A percentile compares a stretch with the other conserved stretches of the same genome.
These are phyloP conservation scores for Candida sanyaensis DNA, from an alignment of 1,139 yeast genomes.

Conservation along the genomic window DNA sequence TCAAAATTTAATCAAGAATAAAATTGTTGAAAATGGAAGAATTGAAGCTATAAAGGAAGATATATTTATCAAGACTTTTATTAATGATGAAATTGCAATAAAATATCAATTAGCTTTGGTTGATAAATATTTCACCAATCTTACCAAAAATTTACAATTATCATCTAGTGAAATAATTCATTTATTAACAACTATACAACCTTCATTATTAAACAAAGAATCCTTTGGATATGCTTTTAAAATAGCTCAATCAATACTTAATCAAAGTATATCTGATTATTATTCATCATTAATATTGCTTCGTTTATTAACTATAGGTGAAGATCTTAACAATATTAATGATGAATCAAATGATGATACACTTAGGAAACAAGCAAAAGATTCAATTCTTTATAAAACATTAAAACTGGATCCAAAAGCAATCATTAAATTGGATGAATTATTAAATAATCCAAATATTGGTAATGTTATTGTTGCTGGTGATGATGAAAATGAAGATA, in stretches of 20 bases:
- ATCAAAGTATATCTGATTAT: slow-evolving; percentile 24
- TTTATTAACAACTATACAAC: slow-evolving; percentile 54
- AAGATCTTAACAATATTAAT: background rate
- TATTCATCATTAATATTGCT: slow-evolving; percentile 56
- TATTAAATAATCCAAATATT: slow-evolving; percentile 7
- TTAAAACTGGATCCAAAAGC: slow-evolving; percentile 18
- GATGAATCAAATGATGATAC: slow-evolving; percentile 38
- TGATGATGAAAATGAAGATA: slow-evolving; percentile 13
- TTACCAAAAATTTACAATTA: slow-evolving; percentile 40
- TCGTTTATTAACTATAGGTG: slow-evolving; percentile 56
- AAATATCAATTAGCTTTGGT: slow-evolving; percentile 7
- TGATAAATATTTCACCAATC: slow-evolving; percentile 19
- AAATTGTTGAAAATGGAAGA: slow-evolving; percentile 16
- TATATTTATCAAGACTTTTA: slow-evolving; percentile 50
- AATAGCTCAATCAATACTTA: slow-evolving; percentile 31
- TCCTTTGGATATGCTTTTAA: slow-evolving; percentile 40
- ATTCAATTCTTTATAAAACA: slow-evolving; percentile 51
- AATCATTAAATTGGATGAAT: slow-evolving; percentile 14
- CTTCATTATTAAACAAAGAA: slow-evolving; percentile 18
- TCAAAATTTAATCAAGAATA: slow-evolving; percentile 8
- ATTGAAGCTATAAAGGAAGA: slow-evolving; percentile 33
- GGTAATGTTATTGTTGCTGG: background rate
- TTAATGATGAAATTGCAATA: slow-evolving; percentile 18
- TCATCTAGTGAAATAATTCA: slow-evolving; percentile 53
- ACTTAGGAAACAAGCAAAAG: slow-evolving; percentile 38